Evolutionary conservation across 371 early-diverging fungal genomes (phyloP).

Genomic region (Syncephalis plumigaleata): DNA sequence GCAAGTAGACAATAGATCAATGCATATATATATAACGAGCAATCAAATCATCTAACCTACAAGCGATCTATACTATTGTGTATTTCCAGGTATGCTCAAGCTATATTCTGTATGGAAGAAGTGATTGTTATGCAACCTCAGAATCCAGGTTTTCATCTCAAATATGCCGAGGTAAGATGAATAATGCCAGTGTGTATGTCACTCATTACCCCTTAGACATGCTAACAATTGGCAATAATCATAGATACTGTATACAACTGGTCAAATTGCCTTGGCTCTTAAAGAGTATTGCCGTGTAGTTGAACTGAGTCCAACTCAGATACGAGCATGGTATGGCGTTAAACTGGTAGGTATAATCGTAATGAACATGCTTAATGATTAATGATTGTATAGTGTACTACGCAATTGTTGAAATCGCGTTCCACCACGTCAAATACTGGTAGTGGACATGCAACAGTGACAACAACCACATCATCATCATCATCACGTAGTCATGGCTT

Average conservation of each 20-base stretch:
- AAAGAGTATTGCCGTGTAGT: conserved; percentile 58
- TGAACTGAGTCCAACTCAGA: conserved; percentile 52
- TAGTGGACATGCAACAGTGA: too few relatives aligned
- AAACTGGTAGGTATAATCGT: conserved; percentile 43
- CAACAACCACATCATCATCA: too few relatives aligned
- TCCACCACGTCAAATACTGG: too few relatives aligned
- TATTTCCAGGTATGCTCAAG: conserved; percentile 38
- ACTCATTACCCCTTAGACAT: not conserved
- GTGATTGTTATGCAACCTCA: conserved; percentile 61
- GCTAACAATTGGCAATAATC: not conserved
- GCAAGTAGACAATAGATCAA: conserved; percentile 26
- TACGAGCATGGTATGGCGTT: conserved; percentile 58
- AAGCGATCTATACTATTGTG: not conserved
- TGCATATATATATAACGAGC: too few relatives aligned
- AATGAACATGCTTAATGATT: too few relatives aligned
- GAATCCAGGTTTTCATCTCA: conserved; percentile 64
- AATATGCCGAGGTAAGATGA: conserved; percentile 53
- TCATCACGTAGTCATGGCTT: too few relatives aligned
- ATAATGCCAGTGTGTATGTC: not conserved
- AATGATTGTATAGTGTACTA: too few relatives aligned
- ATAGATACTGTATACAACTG: conserved; percentile 41
- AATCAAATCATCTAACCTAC: not conserved
- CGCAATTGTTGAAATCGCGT: too few relatives aligned
- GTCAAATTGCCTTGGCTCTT: conserved; percentile 33
- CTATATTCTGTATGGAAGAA: conserved; percentile 81